phyloP scores from a whole-genome alignment of 768 basidiomycete species.

The Amanita subjunquillea region DNA sequence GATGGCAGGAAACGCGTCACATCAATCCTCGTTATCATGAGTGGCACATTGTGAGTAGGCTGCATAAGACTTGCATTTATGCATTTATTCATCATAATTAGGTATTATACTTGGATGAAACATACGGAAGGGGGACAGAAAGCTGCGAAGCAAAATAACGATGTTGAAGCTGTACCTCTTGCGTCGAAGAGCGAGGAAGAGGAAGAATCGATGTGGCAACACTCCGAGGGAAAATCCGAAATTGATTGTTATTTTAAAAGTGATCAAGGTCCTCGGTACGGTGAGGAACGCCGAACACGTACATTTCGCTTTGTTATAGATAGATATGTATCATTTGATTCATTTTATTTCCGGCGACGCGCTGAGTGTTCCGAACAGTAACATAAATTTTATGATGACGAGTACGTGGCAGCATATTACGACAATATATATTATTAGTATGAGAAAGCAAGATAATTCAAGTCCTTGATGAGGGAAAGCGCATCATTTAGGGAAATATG shows the following conservation, averaged over 20 bases:
- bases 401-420: too few relatives aligned
- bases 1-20: conserved; percentile 44
- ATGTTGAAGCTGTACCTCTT: conserved; percentile 6
- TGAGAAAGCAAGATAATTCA: too few relatives aligned
- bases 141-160: conserved; percentile 8
- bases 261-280: too few relatives aligned
- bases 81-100: conserved; percentile 8
- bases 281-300: neutral
- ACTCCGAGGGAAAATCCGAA: neutral
- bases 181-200: neutral
- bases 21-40: conserved; percentile 59
- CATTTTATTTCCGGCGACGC: too few relatives aligned
- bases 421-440: too few relatives aligned
- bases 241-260: neutral
- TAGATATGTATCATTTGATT: too few relatives aligned
- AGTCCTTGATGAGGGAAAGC: too few relatives aligned
- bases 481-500: too few relatives aligned
- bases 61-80: neutral
- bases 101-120: conserved; percentile 50
- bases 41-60: conserved; percentile 50
- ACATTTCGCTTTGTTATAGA: too few relatives aligned
- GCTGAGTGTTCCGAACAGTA: too few relatives aligned
- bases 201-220: neutral
- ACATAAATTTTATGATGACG: too few relatives aligned
- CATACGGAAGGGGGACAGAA: conserved; percentile 9